These are phyloP conservation scores for Cercospora sp. DNA, from an alignment of 2,329 filamentous ascomycete species.

Conservation along the genomic window DNA sequence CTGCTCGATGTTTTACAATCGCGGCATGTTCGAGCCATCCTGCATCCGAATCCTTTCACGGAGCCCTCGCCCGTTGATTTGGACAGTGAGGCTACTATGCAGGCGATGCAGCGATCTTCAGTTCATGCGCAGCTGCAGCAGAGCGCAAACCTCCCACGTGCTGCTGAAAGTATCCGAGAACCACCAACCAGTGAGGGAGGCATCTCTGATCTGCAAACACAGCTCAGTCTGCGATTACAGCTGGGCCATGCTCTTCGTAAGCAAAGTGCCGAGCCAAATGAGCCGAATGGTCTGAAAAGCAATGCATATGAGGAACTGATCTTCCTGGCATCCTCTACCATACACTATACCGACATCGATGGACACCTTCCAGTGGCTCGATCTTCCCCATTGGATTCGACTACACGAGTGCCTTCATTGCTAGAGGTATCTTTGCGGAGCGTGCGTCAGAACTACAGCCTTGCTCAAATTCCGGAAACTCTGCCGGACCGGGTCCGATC, in stretches of 20 bases:
- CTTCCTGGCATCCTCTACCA: conserved; percentile 33
- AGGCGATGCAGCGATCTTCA: background rate
- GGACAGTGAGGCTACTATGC: conserved; percentile 9
- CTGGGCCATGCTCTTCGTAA: conserved; percentile 27
- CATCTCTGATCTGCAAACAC: conserved; percentile 20
- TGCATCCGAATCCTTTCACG: conserved; percentile 64
- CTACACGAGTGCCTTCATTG: conserved; percentile 35
- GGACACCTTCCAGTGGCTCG: conserved; percentile 27
- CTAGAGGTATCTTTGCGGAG: conserved; percentile 39
- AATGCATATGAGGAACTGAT: conserved; percentile 32
- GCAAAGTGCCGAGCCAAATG: conserved; percentile 18
- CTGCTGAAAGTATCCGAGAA: conserved; percentile 17
- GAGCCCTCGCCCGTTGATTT: conserved; percentile 26
- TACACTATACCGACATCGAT: conserved; percentile 36
- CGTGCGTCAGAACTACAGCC: conserved; percentile 29
- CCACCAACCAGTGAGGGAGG: conserved; percentile 14
- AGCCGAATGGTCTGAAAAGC: conserved; percentile 8
- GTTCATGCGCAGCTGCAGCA: conserved; percentile 15
- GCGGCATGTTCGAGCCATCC: conserved; percentile 53
- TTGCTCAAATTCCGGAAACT: conserved; percentile 29
- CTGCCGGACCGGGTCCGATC: conserved; percentile 27
- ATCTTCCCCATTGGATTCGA: background rate
- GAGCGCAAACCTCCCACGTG: conserved; percentile 20
- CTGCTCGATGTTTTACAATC: conserved; percentile 56
- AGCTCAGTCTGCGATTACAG: conserved; percentile 27